A percentile compares a stretch with the other conserved stretches of the same genome.
Evolutionary conservation across 176 grass and related monocot genomes (phyloP).

Genomic region (Elaeis guineensis): DNA sequence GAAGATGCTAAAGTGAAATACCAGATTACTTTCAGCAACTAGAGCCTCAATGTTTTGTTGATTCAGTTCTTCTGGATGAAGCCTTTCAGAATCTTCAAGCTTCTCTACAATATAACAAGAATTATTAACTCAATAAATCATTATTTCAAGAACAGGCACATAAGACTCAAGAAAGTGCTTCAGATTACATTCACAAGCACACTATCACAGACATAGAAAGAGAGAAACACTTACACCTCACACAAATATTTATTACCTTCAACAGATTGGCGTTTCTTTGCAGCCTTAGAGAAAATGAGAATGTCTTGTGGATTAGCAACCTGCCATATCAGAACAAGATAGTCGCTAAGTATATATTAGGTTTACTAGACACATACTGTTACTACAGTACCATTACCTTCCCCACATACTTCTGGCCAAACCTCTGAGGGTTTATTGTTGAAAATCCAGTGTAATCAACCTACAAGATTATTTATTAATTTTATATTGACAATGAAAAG

Average conservation of each 20-base stretch:
- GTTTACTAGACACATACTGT: too few relatives aligned
- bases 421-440: conserved; percentile 54
- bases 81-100: conserved; percentile 28
- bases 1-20: conserved; percentile 13
- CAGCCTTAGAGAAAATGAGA: conserved; percentile 54
- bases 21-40: conserved; percentile 69
- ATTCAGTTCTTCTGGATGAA: conserved; percentile 51
- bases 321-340: conserved; percentile 15
- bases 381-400: conserved; percentile 39
- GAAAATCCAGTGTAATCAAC: conserved; percentile 53
- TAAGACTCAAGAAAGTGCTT: not conserved
- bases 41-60: conserved; percentile 58
- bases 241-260: conserved; percentile 31
- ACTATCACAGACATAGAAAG: too few relatives aligned
- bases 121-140: conserved; percentile 9
- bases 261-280: conserved; percentile 25
- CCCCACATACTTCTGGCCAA: conserved; percentile 75
- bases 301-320: conserved; percentile 87
- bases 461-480: conserved; percentile 25
- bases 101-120: conserved; percentile 41
- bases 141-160: not conserved
- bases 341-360: too few relatives aligned
- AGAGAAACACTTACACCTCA: too few relatives aligned
- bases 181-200: not conserved
- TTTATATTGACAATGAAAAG: not conserved